phyloP scores from a whole-genome alignment of 2,329 filamentous ascomycete genomes.

The Aspergillus sp. region DNA sequence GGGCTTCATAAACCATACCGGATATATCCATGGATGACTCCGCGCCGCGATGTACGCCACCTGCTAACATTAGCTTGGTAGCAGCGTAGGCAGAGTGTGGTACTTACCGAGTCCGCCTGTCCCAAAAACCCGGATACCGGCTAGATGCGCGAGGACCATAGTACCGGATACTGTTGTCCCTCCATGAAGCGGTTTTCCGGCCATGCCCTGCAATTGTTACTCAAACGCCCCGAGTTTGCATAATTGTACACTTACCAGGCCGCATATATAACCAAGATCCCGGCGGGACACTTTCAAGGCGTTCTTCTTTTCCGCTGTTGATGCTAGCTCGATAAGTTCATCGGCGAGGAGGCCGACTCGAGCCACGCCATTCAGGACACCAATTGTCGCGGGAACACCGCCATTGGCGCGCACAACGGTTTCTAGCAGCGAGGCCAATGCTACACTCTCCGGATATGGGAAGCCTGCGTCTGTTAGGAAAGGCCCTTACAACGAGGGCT shows the following conservation, averaged over 20 bases:
- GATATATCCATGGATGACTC: slow-evolving; percentile 89
- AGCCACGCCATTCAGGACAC: slow-evolving; percentile 79
- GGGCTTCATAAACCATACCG: slow-evolving; percentile 24
- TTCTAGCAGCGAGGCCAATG: slow-evolving; percentile 77
- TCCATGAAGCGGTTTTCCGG: slow-evolving; percentile 71
- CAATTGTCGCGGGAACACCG: slow-evolving; percentile 85
- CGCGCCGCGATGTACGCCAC: slow-evolving; percentile 88
- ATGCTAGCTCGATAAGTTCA: slow-evolving; percentile 70
- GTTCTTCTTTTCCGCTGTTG: slow-evolving; percentile 62
- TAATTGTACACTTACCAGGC: slow-evolving; percentile 57
- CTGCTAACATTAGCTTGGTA: slow-evolving; percentile 26
- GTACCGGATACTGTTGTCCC: slow-evolving; percentile 93
- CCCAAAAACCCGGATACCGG: slow-evolving; percentile 88
- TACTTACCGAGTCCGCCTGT: slow-evolving; percentile 75
- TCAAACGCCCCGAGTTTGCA: neutral
- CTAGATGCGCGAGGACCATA: slow-evolving; percentile 82
- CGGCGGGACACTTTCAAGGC: slow-evolving; percentile 83
- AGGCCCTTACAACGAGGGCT: neutral
- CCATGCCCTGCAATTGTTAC: slow-evolving; percentile 52
- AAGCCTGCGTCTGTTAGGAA: slow-evolving; percentile 51
- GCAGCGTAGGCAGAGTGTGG: neutral
- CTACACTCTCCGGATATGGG: slow-evolving; percentile 69
- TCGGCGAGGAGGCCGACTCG: slow-evolving; percentile 72
- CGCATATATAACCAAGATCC: slow-evolving; percentile 79
- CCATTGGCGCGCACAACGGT: slow-evolving; percentile 78